Conservation (phyloP, 202 grass and related monocot genomes). For the Zoysia matrella region DNA sequence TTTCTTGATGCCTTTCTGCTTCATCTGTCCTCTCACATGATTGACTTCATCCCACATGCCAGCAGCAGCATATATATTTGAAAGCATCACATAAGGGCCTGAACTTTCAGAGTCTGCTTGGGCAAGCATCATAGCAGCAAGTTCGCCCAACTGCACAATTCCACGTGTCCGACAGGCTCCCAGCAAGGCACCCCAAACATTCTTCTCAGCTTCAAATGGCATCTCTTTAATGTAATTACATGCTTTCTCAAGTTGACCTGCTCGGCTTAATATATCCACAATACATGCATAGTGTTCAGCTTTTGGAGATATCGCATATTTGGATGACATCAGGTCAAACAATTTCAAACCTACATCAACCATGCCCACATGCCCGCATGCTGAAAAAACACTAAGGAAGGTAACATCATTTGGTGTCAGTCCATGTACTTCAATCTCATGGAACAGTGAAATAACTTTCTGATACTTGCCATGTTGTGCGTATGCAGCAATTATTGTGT, state of each 20-base stretch:
- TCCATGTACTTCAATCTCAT: constrained; percentile 65
- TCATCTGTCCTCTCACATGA: constrained; percentile 77
- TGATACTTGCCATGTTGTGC: constrained; percentile 78
- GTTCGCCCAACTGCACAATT: constrained; percentile 76
- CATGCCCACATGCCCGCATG: constrained; percentile 72
- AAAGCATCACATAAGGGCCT: constrained; percentile 84
- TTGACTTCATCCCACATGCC: constrained; percentile 85
- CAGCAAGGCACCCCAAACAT: constrained; percentile 75
- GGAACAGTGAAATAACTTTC: constrained; percentile 71
- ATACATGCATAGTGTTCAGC: constrained; percentile 85
- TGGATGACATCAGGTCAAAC: constrained; percentile 76
- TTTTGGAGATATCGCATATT: constrained; percentile 58
- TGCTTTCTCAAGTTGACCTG: constrained; percentile 75
- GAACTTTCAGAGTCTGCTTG: constrained; percentile 62
- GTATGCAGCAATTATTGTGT: constrained; percentile 81
- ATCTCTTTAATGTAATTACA: constrained; percentile 74
- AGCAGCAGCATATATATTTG: constrained; percentile 88
- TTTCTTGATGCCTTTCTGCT: constrained; percentile 82
- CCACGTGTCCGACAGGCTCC: constrained; percentile 65
- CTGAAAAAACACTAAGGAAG: constrained; percentile 76
- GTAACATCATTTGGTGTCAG: constrained; percentile 70
- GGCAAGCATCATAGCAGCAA: constrained; percentile 75
- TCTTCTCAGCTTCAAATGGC: constrained; percentile 66
- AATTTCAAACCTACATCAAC: constrained; percentile 75
- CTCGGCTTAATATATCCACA: constrained; percentile 80